Evolutionary conservation across 345 rosid species (phyloP), one percentile per base, ranked within the genome.

Genomic region (Trapa incisa): DNA sequence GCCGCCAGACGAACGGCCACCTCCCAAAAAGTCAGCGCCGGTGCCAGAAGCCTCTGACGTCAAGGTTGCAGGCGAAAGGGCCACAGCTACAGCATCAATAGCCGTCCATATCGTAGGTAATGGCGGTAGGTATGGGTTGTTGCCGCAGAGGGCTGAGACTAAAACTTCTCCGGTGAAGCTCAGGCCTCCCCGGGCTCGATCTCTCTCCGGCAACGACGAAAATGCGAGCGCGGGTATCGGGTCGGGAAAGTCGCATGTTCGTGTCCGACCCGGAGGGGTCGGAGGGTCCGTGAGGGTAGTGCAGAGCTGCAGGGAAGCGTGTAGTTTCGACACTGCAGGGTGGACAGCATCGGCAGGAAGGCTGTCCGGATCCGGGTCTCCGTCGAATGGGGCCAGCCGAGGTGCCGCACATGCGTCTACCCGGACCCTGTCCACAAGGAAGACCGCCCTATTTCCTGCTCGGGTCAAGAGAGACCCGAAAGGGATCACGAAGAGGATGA

Each of bases 231-330:
- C 12, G 41, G 39, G n/a, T 15, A 45, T 61, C 29, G 61, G 35
- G 6, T 1, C 36, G 60, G 69, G 35, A 17, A 47, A 32, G 69
- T 66, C 69, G 4, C 69, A 60, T 58, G 50, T 39, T 47, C 47
- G 69, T 16, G 37, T 16, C 47, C 47, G 14, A 14, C 61, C 69
- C 38, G 69, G 37, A 4, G 43, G 60, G 32, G 50, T 42, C 5
- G 58, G 60, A 5, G 69, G 69, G 8, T 66, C 58, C n/a, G 57
- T 66, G 41, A 48, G 52, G 39, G 50, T 66, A 10, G 69, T 66
- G 39, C 69, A 66, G 29, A 50, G 69, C 29, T 22, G 29, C 69
- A 48, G 43, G 17, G 69, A 66, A 43, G 37, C 53, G 37, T 22
- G 29, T 22, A 22, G 29, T 22, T 22, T 22, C 29, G 29, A 22